phyloP scores from a whole-genome alignment of 176 grass and related monocot genomes.

The Cenchrus purpureus region DNA sequence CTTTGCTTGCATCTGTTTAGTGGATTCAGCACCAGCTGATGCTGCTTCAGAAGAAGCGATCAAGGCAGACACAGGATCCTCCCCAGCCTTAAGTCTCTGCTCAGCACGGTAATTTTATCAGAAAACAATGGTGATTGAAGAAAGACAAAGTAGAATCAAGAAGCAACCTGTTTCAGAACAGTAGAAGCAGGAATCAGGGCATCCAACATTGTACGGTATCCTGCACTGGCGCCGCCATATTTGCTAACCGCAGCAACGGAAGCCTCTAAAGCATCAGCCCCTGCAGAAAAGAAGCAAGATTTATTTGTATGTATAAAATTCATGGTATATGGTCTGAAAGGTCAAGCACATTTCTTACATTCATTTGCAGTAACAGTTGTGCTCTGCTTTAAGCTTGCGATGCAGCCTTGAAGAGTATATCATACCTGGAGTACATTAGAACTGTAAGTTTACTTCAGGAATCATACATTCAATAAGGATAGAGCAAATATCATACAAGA shows the following conservation, averaged over 20 bases:
- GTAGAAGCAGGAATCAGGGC: slow-evolving; percentile 92
- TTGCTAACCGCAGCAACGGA: slow-evolving; percentile 90
- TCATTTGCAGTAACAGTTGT: slow-evolving; percentile 66
- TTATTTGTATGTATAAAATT: slow-evolving; percentile 25
- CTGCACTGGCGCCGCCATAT: slow-evolving; percentile 88
- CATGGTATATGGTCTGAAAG: not conserved
- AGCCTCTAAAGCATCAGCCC: slow-evolving; percentile 84
- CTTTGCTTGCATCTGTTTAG: slow-evolving; percentile 95
- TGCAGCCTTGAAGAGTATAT: slow-evolving; percentile 98
- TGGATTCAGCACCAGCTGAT: slow-evolving; percentile 81
- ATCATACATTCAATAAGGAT: slow-evolving; percentile 26
- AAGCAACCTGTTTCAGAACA: slow-evolving; percentile 70
- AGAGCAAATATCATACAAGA: slow-evolving; percentile 64
- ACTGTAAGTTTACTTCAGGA: slow-evolving; percentile 32
- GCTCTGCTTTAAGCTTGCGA: slow-evolving; percentile 85
- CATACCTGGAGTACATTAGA: slow-evolving; percentile 65
- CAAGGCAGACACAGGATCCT: slow-evolving; percentile 86
- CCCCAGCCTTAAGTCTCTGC: slow-evolving; percentile 81
- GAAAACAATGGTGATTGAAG: slow-evolving; percentile 16
- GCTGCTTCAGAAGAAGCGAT: slow-evolving; percentile 87
- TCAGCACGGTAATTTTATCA: slow-evolving; percentile 38
- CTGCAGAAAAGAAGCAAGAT: slow-evolving; percentile 43
- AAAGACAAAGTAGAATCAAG: slow-evolving; percentile 15
- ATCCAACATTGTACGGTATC: slow-evolving; percentile 97
- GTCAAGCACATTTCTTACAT: slow-evolving; percentile 62